phyloP scores from a whole-genome alignment of 495 filamentous ascomycete genomes.

The Bombardia bombarda region DNA sequence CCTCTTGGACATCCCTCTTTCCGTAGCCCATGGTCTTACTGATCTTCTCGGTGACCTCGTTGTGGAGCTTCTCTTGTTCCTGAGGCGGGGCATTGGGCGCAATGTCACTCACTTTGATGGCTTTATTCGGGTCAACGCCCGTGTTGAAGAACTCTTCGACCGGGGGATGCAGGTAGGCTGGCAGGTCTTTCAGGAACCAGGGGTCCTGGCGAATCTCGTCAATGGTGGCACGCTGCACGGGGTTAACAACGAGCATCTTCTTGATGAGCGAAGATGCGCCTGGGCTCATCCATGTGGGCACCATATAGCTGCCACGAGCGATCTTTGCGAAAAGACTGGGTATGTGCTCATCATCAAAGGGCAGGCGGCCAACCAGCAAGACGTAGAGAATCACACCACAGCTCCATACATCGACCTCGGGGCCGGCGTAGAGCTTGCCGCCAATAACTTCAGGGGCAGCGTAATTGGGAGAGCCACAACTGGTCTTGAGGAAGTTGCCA shows the following conservation, averaged over 20 bases:
- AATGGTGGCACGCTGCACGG: slow-evolving; percentile 86
- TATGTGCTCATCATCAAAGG: slow-evolving; percentile 92
- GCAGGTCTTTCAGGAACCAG: slow-evolving; percentile 85
- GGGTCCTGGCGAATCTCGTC: slow-evolving; percentile 89
- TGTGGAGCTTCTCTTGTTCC: slow-evolving; percentile 81
- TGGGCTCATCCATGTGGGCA: slow-evolving; percentile 78
- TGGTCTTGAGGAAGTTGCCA: slow-evolving; percentile 97
- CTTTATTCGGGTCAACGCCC: slow-evolving; percentile 82
- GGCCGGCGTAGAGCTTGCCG: slow-evolving; percentile 94
- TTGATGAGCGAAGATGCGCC: slow-evolving; percentile 82
- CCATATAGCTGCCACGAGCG: slow-evolving; percentile 66
- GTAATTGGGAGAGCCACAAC: slow-evolving; percentile 96
- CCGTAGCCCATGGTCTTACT: slow-evolving; percentile 97
- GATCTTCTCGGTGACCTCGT: slow-evolving; percentile 86
- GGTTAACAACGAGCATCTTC: slow-evolving; percentile 91
- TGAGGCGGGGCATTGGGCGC: slow-evolving; percentile 67
- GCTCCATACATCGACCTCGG: slow-evolving; percentile 98
- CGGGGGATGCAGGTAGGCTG: slow-evolving; percentile 79
- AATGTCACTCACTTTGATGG: slow-evolving; percentile 72
- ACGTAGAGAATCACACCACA: slow-evolving; percentile 98
- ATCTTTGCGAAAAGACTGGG: slow-evolving; percentile 37
- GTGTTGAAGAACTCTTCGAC: slow-evolving; percentile 89
- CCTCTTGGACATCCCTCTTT: slow-evolving; percentile 90
- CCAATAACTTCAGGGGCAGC: slow-evolving; percentile 96
- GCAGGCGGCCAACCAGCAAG: slow-evolving; percentile 79